A percentile compares a stretch with the other conserved stretches of the same genome.
These are phyloP conservation scores for Entoloma clypeatum DNA, from an alignment of 1,284 basidiomycete genomes.

Conservation along the genomic window DNA sequence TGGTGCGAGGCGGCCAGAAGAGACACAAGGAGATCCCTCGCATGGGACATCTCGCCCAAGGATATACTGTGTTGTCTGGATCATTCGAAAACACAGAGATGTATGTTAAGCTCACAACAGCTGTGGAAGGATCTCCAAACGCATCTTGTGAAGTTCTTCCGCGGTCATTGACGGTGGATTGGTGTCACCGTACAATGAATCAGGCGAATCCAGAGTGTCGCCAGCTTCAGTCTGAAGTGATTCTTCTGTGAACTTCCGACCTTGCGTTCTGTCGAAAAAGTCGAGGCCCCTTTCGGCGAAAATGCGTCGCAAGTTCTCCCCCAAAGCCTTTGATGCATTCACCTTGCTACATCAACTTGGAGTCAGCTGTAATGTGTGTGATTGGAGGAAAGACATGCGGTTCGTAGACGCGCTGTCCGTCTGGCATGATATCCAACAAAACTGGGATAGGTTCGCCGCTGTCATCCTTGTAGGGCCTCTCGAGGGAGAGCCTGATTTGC, in stretches of 20 bases:
- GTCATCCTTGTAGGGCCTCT: conserved; percentile 77
- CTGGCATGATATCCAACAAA: conserved; percentile 66
- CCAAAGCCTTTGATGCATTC: conserved; percentile 49
- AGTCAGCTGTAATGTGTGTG: background rate
- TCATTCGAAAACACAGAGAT: conserved; percentile 2
- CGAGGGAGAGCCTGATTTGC: conserved; percentile 61
- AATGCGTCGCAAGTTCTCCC: conserved; percentile 62
- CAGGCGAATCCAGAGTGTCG: conserved; percentile 15
- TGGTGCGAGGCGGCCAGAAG: conserved; percentile 40
- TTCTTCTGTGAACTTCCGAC: conserved; percentile 23
- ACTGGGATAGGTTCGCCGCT: conserved; percentile 54
- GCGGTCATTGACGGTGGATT: conserved; percentile 57
- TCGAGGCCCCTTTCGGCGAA: conserved; percentile 68
- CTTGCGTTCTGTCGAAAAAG: conserved; percentile 62
- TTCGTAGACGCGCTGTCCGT: conserved; percentile 66
- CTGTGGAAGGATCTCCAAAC: conserved; percentile 63
- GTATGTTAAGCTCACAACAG: conserved; percentile 50
- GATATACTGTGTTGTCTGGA: conserved; percentile 48
- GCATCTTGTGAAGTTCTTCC: conserved; percentile 72
- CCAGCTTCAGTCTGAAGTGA: conserved; percentile 19
- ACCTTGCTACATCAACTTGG: conserved; percentile 42
- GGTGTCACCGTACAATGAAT: conserved; percentile 22
- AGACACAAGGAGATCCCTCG: conserved; percentile 62
- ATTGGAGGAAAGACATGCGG: conserved; percentile 42
- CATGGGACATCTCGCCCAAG: conserved; percentile 72